Evolutionary conservation across 768 basidiomycete genomes (phyloP).

Genomic region (Amanita jacksonii): DNA sequence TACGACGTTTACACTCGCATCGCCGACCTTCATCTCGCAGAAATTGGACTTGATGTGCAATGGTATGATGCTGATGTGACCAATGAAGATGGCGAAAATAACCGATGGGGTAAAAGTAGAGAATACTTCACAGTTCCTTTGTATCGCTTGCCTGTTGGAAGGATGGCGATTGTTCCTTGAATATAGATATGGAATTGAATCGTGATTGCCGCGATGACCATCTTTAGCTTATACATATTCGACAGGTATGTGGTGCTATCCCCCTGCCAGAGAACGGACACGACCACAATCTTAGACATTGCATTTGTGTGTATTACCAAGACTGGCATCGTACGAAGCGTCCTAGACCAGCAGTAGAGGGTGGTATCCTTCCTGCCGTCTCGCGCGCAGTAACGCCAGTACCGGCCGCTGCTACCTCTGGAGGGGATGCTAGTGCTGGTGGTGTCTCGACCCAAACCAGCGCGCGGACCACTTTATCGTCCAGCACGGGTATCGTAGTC

Average conservation of each 20-base stretch:
- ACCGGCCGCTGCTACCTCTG: slow-evolving; percentile 8
- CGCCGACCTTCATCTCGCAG: slow-evolving; percentile 76
- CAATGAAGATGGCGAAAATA: slow-evolving; percentile 31
- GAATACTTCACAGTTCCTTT: slow-evolving; percentile 71
- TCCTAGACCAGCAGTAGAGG: slow-evolving; percentile 62
- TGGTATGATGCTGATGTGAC: slow-evolving; percentile 79
- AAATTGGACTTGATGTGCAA: slow-evolving; percentile 64
- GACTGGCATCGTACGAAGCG: slow-evolving; percentile 83
- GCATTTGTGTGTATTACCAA: slow-evolving; percentile 89
- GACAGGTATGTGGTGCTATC: slow-evolving; percentile 48
- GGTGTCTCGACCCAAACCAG: slow-evolving; percentile 37
- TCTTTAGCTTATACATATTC: slow-evolving; percentile 89
- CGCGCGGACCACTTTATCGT: slow-evolving; percentile 59
- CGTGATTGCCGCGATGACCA: slow-evolving; percentile 52
- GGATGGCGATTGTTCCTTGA: slow-evolving; percentile 15
- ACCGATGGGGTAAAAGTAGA: slow-evolving; percentile 68
- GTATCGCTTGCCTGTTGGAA: slow-evolving; percentile 58
- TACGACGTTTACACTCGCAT: slow-evolving; percentile 88
- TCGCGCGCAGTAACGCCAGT: slow-evolving; percentile 51
- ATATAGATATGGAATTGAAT: neutral
- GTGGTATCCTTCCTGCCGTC: slow-evolving; percentile 71
- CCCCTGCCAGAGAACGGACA: neutral
- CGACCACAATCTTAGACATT: slow-evolving; percentile 48
- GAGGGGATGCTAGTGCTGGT: slow-evolving; percentile 22
- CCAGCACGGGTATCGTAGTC: slow-evolving; percentile 58